These are phyloP conservation scores for Magnaporthiopsis rhizophila DNA, from an alignment of 2,329 filamentous ascomycete species.

Conservation along the genomic window DNA sequence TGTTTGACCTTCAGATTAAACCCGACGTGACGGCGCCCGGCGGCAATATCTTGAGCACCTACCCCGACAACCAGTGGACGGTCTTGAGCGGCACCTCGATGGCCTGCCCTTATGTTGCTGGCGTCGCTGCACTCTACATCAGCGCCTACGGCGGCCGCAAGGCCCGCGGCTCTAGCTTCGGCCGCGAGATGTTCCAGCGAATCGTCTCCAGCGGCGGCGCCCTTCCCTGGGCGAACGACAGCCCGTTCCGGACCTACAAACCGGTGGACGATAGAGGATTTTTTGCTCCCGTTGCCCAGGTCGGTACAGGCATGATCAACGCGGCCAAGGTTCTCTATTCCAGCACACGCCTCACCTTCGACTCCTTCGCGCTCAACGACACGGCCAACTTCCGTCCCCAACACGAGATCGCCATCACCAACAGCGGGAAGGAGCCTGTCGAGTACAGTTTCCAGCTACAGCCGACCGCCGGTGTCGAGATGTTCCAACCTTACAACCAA, in stretches of 20 bases:
- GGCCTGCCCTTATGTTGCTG: slow-evolving; percentile 38
- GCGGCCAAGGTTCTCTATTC: slow-evolving; percentile 32
- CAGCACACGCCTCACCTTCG: slow-evolving; percentile 26
- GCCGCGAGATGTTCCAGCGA: slow-evolving; percentile 17
- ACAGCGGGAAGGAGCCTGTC: slow-evolving; percentile 25
- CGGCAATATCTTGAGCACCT: slow-evolving; percentile 36
- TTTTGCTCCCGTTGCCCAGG: slow-evolving; percentile 12
- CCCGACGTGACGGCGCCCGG: slow-evolving; percentile 34
- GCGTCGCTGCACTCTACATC: slow-evolving; percentile 29
- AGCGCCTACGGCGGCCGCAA: slow-evolving; percentile 22
- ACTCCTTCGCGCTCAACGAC: slow-evolving; percentile 35
- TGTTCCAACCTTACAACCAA: slow-evolving; percentile 19
- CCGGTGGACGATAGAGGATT: slow-evolving; percentile 14
- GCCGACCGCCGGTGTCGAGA: slow-evolving; percentile 25
- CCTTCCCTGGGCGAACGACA: slow-evolving; percentile 17
- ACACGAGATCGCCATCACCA: slow-evolving; percentile 25
- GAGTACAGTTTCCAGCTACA: slow-evolving; percentile 23
- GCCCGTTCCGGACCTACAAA: slow-evolving; percentile 11
- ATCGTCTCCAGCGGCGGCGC: slow-evolving; percentile 25
- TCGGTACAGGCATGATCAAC: slow-evolving; percentile 28
- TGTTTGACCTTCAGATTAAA: slow-evolving; percentile 32
- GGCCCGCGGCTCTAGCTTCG: slow-evolving; percentile 21
- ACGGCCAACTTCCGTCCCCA: slow-evolving; percentile 28
- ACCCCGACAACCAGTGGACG: slow-evolving; percentile 24
- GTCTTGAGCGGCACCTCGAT: slow-evolving; percentile 40